A percentile compares a stretch with the other conserved stretches of the same genome.
phyloP scores from a whole-genome alignment of 108 stramenopile species.

The Fistulifera solaris region DNA sequence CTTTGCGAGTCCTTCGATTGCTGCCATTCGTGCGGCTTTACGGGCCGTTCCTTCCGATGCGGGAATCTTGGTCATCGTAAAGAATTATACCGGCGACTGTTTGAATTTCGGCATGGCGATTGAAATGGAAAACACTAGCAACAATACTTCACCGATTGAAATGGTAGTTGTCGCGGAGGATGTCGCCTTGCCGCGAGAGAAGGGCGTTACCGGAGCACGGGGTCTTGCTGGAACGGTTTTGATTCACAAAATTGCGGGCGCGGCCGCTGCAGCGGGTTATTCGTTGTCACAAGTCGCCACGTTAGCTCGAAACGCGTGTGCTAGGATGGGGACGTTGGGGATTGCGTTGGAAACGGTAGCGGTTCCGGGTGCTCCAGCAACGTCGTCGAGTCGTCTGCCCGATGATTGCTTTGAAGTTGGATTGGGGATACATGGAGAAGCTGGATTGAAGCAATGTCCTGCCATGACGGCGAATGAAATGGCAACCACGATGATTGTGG shows the following conservation, averaged over 20 bases:
- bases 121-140: slow-evolving; percentile 62
- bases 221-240: slow-evolving; percentile 96
- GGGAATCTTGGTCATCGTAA: slow-evolving; percentile 89
- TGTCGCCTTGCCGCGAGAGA: slow-evolving; percentile 77
- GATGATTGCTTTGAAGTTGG: slow-evolving; percentile 83
- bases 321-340: slow-evolving; percentile 79
- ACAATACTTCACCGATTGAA: slow-evolving; percentile 18
- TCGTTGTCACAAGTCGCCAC: slow-evolving; percentile 57
- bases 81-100: slow-evolving; percentile 98
- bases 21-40: slow-evolving; percentile 85
- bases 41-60: slow-evolving; percentile 40
- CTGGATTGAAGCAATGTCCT: slow-evolving; percentile 69
- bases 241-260: slow-evolving; percentile 94
- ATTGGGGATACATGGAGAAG: slow-evolving; percentile 97
- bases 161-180: slow-evolving; percentile 96
- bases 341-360: slow-evolving; percentile 87
- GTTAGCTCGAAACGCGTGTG: slow-evolving; percentile 45
- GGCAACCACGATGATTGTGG: slow-evolving; percentile 58
- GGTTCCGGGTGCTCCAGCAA: slow-evolving; percentile 69
- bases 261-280: slow-evolving; percentile 69
- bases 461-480: slow-evolving; percentile 67
- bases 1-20: slow-evolving; percentile 90
- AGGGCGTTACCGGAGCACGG: slow-evolving; percentile 93
- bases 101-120: slow-evolving; percentile 98
- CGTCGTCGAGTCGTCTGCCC: slow-evolving; percentile 60